Evolutionary conservation across 2,329 filamentous ascomycete species (phyloP).

Genomic region (Aspergillus vadensis): DNA sequence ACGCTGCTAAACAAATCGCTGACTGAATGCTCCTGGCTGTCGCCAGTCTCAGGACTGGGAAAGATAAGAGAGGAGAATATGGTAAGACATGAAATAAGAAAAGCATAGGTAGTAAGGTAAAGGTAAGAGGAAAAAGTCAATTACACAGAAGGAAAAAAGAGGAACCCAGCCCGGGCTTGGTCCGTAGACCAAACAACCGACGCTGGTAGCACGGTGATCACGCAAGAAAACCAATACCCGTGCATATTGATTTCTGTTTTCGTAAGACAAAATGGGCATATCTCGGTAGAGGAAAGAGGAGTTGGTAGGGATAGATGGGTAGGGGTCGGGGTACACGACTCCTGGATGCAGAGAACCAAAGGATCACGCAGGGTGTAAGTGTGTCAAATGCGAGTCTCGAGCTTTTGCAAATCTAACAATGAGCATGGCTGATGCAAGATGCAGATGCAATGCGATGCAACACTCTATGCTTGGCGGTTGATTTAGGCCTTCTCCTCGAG

Average conservation of each 20-base stretch:
- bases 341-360: constrained; percentile 15
- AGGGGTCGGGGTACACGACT: neutral
- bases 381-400: constrained; percentile 28
- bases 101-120: neutral
- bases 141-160: constrained; percentile 4
- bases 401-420: constrained; percentile 24
- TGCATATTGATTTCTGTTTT: constrained; percentile 3
- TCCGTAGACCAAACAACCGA: neutral
- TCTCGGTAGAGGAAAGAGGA: neutral
- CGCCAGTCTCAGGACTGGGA: neutral
- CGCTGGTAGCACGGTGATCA: neutral
- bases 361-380: constrained; percentile 17
- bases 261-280: neutral
- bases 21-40: neutral
- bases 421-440: constrained; percentile 22
- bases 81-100: constrained; percentile 5
- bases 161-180: neutral
- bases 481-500: constrained; percentile 57
- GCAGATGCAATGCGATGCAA: constrained; percentile 18
- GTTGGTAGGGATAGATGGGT: neutral
- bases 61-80: constrained; percentile 1
- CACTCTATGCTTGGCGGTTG: constrained; percentile 14
- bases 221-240: constrained; percentile 5
- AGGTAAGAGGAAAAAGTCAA: neutral
- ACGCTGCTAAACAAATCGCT: constrained; percentile 6